phyloP scores from a whole-genome alignment of 106 monocot genomes.

The Acanthochlamys bracteata region DNA sequence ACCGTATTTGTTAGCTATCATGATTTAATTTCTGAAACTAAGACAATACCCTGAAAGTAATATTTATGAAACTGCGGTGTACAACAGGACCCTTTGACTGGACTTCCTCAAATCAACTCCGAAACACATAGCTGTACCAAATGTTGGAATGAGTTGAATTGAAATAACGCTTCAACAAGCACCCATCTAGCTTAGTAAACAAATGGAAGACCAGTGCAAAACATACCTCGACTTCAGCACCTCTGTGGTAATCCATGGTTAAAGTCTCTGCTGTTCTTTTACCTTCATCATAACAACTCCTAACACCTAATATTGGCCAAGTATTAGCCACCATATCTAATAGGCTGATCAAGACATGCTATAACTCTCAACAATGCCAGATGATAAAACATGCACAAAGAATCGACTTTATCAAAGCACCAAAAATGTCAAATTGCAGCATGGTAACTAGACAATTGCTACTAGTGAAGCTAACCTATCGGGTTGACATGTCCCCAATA shows the following conservation, averaged over 20 bases:
- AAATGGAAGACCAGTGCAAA: background rate
- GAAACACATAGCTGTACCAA: too few species aligned
- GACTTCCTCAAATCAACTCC: too few species aligned
- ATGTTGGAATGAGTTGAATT: too few species aligned
- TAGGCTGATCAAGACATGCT: background rate
- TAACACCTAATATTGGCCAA: slow-evolving; percentile 39
- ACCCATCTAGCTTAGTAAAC: background rate
- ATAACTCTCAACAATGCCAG: background rate
- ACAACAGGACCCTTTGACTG: too few species aligned
- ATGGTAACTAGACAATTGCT: too few species aligned
- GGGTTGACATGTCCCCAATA: slow-evolving; percentile 98
- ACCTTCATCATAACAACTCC: slow-evolving; percentile 97
- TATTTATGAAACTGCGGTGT: too few species aligned
- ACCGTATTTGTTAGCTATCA: too few species aligned
- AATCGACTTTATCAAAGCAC: background rate
- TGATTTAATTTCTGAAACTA: too few species aligned
- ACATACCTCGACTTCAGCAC: slow-evolving; percentile 72
- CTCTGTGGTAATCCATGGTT: slow-evolving; percentile 95
- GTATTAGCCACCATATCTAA: background rate
- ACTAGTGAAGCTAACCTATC: slow-evolving; percentile 36
- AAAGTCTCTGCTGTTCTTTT: slow-evolving; percentile 94
- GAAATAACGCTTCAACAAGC: background rate
- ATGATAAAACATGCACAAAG: background rate
- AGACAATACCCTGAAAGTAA: too few species aligned
- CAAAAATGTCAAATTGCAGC: background rate